Percentiles rank a stretch among this genome's conserved stretches.
Evolutionary conservation across 164 flowering plant genomes (phyloP).

Genomic region (Magnolia sinica): DNA sequence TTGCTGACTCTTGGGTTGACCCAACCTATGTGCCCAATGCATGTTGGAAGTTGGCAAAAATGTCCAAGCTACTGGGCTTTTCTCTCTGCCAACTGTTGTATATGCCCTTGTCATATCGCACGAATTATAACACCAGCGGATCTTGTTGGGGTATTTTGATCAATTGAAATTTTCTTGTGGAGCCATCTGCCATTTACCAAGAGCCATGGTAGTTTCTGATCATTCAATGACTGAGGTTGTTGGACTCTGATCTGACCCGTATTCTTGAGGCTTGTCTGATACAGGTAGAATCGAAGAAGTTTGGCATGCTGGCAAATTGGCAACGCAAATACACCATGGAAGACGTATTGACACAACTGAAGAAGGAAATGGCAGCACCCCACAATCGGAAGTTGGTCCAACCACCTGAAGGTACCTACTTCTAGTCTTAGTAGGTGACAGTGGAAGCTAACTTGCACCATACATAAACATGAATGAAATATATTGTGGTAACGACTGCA

Average conservation of each 20-base stretch:
- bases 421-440: constrained; percentile 38
- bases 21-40: too few species aligned
- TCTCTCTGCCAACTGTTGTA: too few species aligned
- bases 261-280: background rate
- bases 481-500: background rate
- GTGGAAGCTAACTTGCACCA: background rate
- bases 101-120: too few species aligned
- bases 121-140: too few species aligned
- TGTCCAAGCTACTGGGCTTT: too few species aligned
- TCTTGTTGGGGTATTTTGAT: background rate
- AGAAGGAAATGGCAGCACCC: constrained; percentile 87
- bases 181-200: background rate
- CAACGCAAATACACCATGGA: constrained; percentile 91
- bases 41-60: too few species aligned
- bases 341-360: constrained; percentile 77
- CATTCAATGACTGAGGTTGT: background rate
- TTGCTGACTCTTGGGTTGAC: too few species aligned
- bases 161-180: background rate
- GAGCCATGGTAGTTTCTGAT: background rate
- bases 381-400: constrained; percentile 86
- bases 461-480: background rate
- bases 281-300: constrained; percentile 84
- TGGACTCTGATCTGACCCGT: background rate
- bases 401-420: constrained; percentile 90
- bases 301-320: constrained; percentile 79